phyloP scores from a whole-genome alignment of 2,329 filamentous ascomycete species.

The Xylaria multiplex region DNA sequence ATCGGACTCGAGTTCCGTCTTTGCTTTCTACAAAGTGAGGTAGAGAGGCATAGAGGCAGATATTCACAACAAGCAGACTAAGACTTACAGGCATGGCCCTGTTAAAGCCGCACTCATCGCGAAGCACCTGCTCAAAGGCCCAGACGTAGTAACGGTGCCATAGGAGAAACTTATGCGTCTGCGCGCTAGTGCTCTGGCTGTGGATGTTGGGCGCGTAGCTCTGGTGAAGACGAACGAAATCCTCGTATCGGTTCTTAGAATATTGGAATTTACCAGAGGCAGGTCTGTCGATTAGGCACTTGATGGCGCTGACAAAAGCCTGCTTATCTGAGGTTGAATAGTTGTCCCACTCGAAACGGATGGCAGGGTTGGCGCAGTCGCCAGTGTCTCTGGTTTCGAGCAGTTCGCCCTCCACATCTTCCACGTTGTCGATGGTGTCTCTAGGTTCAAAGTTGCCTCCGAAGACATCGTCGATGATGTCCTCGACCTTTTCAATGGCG shows the following conservation, averaged over 20 bases:
- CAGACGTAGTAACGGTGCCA: slow-evolving; percentile 51
- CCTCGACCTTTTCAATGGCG: slow-evolving; percentile 13
- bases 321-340: slow-evolving; percentile 46
- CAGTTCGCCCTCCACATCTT: no score
- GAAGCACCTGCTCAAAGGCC: slow-evolving; percentile 47
- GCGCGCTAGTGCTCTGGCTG: slow-evolving; percentile 44
- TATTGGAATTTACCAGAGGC: slow-evolving; percentile 44
- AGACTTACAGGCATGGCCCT: slow-evolving; percentile 43
- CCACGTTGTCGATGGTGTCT: background rate
- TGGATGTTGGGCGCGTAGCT: slow-evolving; percentile 48
- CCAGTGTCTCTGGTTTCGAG: slow-evolving; percentile 25
- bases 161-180: slow-evolving; percentile 49
- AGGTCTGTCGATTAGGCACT: slow-evolving; percentile 46
- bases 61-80: background rate
- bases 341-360: slow-evolving; percentile 49
- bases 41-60: background rate
- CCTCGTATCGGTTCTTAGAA: slow-evolving; percentile 49
- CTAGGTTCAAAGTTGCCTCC: background rate
- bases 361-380: slow-evolving; percentile 45
- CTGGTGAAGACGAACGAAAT: slow-evolving; percentile 49
- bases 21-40: background rate
- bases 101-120: slow-evolving; percentile 49
- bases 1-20: background rate
- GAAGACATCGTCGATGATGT: slow-evolving; percentile 22
- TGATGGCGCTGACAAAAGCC: slow-evolving; percentile 46